Evolutionary conservation across 768 basidiomycete species (phyloP).

Genomic region (Sistotremastrum niveocremeum): DNA sequence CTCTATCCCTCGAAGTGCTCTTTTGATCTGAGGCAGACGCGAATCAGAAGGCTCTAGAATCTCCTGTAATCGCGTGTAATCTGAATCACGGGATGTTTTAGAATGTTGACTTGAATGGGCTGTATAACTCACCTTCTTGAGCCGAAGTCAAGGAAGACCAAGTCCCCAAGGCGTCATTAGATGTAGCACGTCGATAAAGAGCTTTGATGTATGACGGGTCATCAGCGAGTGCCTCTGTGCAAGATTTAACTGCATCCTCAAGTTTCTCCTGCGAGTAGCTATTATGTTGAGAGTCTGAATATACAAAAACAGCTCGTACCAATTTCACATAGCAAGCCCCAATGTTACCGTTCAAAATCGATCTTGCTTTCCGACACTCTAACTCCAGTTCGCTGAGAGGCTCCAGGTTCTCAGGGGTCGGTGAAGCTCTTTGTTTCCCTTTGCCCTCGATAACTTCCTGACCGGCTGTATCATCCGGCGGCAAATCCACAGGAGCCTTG

Average conservation of each 20-base stretch:
- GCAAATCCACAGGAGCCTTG: conserved; percentile 8
- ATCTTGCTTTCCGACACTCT: conserved; percentile 44
- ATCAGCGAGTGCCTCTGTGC: conserved; percentile 45
- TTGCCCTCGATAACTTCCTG: conserved; percentile 8
- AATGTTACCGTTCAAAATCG: conserved; percentile 76
- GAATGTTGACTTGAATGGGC: background rate
- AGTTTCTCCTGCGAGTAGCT: conserved; percentile 45
- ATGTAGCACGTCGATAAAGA: conserved; percentile 74
- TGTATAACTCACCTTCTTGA: conserved; percentile 53
- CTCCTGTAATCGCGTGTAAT: conserved; percentile 61
- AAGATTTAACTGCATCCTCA: conserved; percentile 67
- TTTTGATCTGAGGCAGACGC: conserved; percentile 32
- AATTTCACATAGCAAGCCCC: conserved; percentile 74
- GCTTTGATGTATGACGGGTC: conserved; percentile 56
- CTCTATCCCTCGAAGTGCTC: conserved; percentile 41
- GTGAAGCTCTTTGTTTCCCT: conserved; percentile 7
- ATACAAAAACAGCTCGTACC: conserved; percentile 30
- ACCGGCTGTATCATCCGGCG: conserved; percentile 9
- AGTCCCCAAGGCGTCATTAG: conserved; percentile 65
- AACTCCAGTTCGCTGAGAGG: conserved; percentile 23
- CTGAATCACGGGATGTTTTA: conserved; percentile 24
- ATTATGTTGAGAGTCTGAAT: background rate
- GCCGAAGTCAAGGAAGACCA: conserved; percentile 78
- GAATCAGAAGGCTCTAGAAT: conserved; percentile 45
- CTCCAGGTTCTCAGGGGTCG: conserved; percentile 7